phyloP scores from a whole-genome alignment of 2,329 filamentous ascomycete genomes.

The Cordyceps fumosorosea region DNA sequence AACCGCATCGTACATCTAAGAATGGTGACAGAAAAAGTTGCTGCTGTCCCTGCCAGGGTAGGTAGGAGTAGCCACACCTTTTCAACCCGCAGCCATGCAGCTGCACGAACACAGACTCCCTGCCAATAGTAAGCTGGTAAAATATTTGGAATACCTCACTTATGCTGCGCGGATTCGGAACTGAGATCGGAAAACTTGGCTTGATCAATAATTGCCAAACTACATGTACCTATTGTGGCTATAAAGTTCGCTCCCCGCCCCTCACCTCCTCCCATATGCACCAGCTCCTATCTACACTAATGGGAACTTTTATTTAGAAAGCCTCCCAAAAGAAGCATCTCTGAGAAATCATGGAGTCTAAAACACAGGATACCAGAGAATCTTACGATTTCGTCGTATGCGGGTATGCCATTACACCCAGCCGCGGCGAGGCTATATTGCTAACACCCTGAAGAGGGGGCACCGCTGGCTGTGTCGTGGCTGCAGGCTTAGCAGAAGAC shows the following conservation, averaged over 20 bases:
- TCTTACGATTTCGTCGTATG: conserved; percentile 29
- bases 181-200: neutral
- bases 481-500: conserved; percentile 31
- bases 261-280: neutral
- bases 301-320: neutral
- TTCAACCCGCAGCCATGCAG: neutral
- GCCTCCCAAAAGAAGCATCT: neutral
- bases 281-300: neutral
- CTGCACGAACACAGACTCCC: neutral
- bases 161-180: neutral
- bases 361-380: neutral
- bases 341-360: neutral
- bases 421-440: neutral
- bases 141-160: neutral
- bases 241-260: neutral
- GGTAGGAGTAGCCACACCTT: neutral
- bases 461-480: conserved; percentile 31
- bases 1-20: no score
- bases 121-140: neutral
- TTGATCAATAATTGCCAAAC: neutral
- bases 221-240: neutral
- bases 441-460: conserved; percentile 23
- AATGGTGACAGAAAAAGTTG: neutral
- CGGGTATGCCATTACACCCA: conserved; percentile 21
- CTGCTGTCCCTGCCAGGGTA: neutral